Evolutionary conservation across 768 basidiomycete species (phyloP).

Genomic region (Tricholoma saponaceum): DNA sequence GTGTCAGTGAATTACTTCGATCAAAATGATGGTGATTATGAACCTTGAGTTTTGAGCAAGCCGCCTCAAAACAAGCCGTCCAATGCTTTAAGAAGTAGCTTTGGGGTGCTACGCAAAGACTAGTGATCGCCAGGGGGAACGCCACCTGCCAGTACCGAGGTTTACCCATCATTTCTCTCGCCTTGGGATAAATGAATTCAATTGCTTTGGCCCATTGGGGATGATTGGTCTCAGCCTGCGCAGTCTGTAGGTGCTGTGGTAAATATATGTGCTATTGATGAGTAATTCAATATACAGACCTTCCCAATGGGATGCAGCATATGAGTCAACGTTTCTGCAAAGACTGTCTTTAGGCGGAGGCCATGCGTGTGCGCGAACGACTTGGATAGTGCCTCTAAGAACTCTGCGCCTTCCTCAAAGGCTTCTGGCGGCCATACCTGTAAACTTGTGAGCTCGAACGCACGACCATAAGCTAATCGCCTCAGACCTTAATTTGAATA

Average conservation of each 20-base stretch:
- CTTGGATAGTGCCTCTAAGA: slow-evolving; percentile 78
- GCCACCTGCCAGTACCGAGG: slow-evolving; percentile 87
- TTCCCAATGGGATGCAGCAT: slow-evolving; percentile 87
- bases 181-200: slow-evolving; percentile 77
- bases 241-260: slow-evolving; percentile 49
- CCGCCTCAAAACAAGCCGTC: slow-evolving; percentile 67
- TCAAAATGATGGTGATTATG: background rate
- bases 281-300: slow-evolving; percentile 33
- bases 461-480: background rate
- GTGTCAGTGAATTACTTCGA: background rate
- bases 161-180: slow-evolving; percentile 81
- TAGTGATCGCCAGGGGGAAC: slow-evolving; percentile 79
- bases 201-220: slow-evolving; percentile 94
- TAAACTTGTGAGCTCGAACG: background rate
- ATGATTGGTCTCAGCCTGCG: slow-evolving; percentile 94
- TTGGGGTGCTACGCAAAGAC: slow-evolving; percentile 84
- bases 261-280: slow-evolving; percentile 1
- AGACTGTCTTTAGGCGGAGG: slow-evolving; percentile 73
- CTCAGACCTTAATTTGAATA: slow-evolving; percentile 72
- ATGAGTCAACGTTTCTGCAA: slow-evolving; percentile 75
- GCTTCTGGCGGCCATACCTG: slow-evolving; percentile 93
- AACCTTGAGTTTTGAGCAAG: slow-evolving; percentile 80
- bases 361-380: slow-evolving; percentile 85
- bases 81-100: slow-evolving; percentile 84
- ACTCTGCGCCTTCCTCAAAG: slow-evolving; percentile 92